A percentile compares a stretch with the other conserved stretches of the same genome.
phyloP scores from a whole-genome alignment of 768 basidiomycete genomes.

The Boletellus emodensis region DNA sequence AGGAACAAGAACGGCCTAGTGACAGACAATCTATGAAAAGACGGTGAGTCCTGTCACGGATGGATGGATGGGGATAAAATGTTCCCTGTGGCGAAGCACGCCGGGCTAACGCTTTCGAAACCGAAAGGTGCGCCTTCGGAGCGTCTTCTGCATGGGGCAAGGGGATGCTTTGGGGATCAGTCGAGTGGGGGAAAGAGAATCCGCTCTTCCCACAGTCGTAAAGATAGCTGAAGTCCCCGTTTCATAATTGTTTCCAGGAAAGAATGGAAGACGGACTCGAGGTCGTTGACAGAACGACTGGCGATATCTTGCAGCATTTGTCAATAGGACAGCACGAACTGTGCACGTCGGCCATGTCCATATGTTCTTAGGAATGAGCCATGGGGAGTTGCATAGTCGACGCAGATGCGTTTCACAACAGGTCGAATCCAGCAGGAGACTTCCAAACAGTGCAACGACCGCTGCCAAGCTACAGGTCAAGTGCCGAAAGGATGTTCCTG shows the following conservation, averaged over 20 bases:
- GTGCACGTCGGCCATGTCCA: no score
- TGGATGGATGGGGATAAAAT: conserved; percentile 18
- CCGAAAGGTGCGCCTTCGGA: conserved; percentile 13
- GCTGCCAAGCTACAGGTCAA: no score
- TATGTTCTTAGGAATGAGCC: no score
- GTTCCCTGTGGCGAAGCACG: neutral
- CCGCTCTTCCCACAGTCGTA: neutral
- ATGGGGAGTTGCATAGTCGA: no score
- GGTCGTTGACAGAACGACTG: conserved; percentile 2
- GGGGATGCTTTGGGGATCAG: conserved; percentile 13
- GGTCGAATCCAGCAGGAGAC: no score
- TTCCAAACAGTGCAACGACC: no score
- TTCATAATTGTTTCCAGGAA: conserved; percentile 18
- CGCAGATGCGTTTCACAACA: no score
- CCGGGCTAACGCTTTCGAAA: conserved; percentile 2
- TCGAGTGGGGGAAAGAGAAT: conserved; percentile 10
- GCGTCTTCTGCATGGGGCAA: conserved; percentile 7
- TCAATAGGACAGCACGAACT: no score
- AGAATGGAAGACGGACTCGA: conserved; percentile 18
- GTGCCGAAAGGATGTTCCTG: no score
- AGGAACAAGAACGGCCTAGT: conserved; percentile 18
- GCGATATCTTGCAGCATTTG: no score
- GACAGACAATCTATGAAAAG: conserved; percentile 10
- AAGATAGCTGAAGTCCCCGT: conserved; percentile 19
- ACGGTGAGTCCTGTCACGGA: conserved; percentile 12